Evolutionary conservation across 257 asterid genomes (phyloP).

Genomic region (Solanum appendiculatum): DNA sequence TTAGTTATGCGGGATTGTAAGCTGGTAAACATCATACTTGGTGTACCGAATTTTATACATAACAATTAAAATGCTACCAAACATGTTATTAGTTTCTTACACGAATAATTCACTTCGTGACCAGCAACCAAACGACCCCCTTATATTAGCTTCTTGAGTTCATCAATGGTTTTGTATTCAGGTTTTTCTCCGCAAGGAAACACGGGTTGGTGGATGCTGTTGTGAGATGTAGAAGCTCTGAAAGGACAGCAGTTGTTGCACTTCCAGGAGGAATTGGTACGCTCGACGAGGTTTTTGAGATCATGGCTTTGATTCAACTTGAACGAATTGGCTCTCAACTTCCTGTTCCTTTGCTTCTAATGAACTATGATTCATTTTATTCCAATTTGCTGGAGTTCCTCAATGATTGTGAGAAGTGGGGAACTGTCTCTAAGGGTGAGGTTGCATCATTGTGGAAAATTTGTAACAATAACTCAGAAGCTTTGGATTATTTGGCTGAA

Average conservation of each 20-base stretch:
- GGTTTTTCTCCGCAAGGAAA: conserved; percentile 92
- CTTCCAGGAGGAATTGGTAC: conserved; percentile 96
- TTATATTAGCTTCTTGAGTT: not conserved
- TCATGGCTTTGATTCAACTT: conserved; percentile 77
- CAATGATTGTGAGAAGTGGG: conserved; percentile 64
- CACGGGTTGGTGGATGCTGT: conserved; percentile 95
- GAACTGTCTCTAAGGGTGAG: conserved; percentile 61
- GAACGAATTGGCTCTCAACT: conserved; percentile 61
- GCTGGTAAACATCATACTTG: not conserved
- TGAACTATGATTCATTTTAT: conserved; percentile 81
- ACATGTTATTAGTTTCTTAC: not conserved
- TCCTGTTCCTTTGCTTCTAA: conserved; percentile 69
- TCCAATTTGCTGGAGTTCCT: conserved; percentile 71
- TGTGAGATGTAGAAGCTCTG: conserved; percentile 45
- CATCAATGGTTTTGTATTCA: conserved; percentile 4
- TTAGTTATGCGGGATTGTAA: not conserved
- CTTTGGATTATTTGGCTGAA: conserved; percentile 55
- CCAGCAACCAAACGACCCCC: not conserved
- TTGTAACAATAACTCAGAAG: conserved; percentile 64
- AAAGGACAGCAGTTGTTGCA: conserved; percentile 70
- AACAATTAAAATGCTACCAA: not conserved
- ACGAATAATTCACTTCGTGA: not conserved
- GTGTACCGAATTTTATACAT: not conserved
- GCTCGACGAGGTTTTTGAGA: conserved; percentile 78
- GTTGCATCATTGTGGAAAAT: conserved; percentile 70